Conservation (phyloP, 1,284 basidiomycete species). For the Irpex lacteus region DNA sequence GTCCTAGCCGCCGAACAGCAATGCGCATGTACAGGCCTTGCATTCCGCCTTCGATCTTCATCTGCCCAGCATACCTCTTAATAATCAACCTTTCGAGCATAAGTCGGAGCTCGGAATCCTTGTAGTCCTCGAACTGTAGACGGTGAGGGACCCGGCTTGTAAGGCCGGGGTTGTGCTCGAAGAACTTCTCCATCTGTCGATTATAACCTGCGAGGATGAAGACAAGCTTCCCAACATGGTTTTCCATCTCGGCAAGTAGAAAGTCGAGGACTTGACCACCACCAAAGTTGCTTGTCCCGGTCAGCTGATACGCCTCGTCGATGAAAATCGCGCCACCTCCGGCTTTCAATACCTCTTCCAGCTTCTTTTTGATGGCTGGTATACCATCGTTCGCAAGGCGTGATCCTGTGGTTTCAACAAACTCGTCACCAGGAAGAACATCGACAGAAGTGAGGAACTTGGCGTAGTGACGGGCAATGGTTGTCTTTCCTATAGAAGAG, state of each 20-base stretch:
- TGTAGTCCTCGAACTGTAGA: slow-evolving; percentile 62
- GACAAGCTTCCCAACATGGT: slow-evolving; percentile 58
- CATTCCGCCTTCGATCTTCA: slow-evolving; percentile 54
- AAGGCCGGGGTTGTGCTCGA: slow-evolving; percentile 69
- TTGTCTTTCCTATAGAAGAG: slow-evolving; percentile 55
- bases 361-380: slow-evolving; percentile 42
- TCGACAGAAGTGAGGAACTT: slow-evolving; percentile 54
- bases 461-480: slow-evolving; percentile 61
- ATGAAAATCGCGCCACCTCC: slow-evolving; percentile 66
- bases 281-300: slow-evolving; percentile 49
- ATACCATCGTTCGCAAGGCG: slow-evolving; percentile 57
- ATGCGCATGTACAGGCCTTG: slow-evolving; percentile 56
- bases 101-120: slow-evolving; percentile 46
- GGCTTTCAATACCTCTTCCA: slow-evolving; percentile 44
- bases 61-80: slow-evolving; percentile 44
- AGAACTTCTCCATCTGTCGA: slow-evolving; percentile 72
- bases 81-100: slow-evolving; percentile 50
- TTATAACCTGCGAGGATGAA: slow-evolving; percentile 70
- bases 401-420: slow-evolving; percentile 62
- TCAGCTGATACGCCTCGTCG: slow-evolving; percentile 46
- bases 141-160: slow-evolving; percentile 59
- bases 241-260: slow-evolving; percentile 70
- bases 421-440: slow-evolving; percentile 50
- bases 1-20: slow-evolving; percentile 50
- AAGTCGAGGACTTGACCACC: slow-evolving; percentile 62